Conservation (phyloP, 2,329 filamentous ascomycete genomes). For the Saccharata proteae region DNA sequence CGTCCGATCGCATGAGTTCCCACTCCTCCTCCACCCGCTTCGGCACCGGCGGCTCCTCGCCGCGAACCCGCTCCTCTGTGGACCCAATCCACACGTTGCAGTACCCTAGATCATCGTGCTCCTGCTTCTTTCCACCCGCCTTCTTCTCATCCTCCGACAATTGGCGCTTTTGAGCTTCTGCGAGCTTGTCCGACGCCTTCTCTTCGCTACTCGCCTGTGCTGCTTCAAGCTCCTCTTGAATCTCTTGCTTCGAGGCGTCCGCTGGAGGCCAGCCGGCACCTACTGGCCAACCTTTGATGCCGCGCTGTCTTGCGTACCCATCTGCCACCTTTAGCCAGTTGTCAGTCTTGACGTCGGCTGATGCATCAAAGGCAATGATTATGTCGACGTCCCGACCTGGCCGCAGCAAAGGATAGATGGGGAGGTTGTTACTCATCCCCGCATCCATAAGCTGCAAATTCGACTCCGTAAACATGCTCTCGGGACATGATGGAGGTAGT, state of each 20-base stretch:
- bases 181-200: conserved; percentile 52
- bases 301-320: conserved; percentile 80
- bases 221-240: conserved; percentile 52
- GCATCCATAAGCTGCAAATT: conserved; percentile 74
- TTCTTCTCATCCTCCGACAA: conserved; percentile 13
- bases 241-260: conserved; percentile 45
- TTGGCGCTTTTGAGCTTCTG: conserved; percentile 37
- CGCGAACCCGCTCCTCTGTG: conserved; percentile 56
- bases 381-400: conserved; percentile 83
- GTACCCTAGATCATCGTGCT: conserved; percentile 55
- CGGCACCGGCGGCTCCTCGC: conserved; percentile 40
- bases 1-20: conserved; percentile 59
- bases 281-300: conserved; percentile 87
- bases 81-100: conserved; percentile 94
- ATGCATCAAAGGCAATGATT: conserved; percentile 86
- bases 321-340: conserved; percentile 95
- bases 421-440: conserved; percentile 96
- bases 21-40: conserved; percentile 50
- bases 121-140: conserved; percentile 21
- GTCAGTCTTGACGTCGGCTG: conserved; percentile 81
- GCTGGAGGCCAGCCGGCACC: conserved; percentile 83
- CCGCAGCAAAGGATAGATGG: conserved; percentile 85
- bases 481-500: conserved; percentile 65
- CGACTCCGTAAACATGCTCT: conserved; percentile 56
- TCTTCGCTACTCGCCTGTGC: conserved; percentile 50